Conservation (phyloP, 2,329 filamentous ascomycete genomes). For the Trichophyton simii region DNA sequence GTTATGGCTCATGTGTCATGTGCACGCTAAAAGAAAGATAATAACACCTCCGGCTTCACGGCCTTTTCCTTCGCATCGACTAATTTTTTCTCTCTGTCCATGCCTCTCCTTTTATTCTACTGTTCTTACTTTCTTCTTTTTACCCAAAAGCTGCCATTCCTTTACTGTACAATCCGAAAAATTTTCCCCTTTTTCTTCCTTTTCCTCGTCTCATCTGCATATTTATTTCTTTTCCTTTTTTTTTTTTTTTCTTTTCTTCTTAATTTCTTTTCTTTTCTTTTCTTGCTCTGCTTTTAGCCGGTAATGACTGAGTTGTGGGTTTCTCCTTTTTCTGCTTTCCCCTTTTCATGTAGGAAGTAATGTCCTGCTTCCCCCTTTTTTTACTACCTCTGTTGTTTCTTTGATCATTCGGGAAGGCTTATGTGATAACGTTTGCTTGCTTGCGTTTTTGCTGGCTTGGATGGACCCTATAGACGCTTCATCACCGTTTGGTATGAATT, state of each 20-base stretch:
- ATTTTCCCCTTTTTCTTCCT: background rate
- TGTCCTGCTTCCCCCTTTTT: background rate
- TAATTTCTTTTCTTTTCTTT: background rate
- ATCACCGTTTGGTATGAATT: background rate
- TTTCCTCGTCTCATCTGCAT: background rate
- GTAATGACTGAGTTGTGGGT: constrained; percentile 1
- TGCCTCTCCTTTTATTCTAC: background rate
- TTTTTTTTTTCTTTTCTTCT: background rate
- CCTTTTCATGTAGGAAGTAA: background rate
- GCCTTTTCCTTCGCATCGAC: background rate
- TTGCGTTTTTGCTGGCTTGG: background rate
- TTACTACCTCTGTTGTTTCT: background rate
- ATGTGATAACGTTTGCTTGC: background rate
- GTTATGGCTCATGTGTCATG: constrained; percentile 1
- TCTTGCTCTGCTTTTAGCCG: background rate
- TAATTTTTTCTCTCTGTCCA: background rate
- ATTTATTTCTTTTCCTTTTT: background rate
- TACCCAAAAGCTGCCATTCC: background rate
- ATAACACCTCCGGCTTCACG: background rate
- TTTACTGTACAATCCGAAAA: background rate
- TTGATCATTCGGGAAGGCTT: constrained; percentile 3
- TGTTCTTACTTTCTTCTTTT: background rate
- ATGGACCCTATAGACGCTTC: constrained; percentile 1
- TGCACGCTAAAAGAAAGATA: constrained; percentile 1
- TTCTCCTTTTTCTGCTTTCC: background rate